Evolutionary conservation across 108 stramenopile genomes (phyloP).

Genomic region (Epipyxis sp.): DNA sequence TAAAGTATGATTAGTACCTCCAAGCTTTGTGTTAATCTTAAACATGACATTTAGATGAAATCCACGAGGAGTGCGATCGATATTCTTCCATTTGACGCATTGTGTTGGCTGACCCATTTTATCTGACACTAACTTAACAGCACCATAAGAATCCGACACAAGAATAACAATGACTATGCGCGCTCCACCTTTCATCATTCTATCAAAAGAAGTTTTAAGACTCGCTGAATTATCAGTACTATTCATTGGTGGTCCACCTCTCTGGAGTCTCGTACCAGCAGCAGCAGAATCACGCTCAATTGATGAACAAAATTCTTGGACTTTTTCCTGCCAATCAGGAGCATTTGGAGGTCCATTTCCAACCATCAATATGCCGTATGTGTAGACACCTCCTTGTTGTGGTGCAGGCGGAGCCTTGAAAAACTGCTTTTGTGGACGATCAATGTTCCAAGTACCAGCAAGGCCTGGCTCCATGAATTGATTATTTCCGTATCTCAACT

Average conservation of each 20-base stretch:
- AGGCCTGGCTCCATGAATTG: background rate
- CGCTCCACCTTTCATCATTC: background rate
- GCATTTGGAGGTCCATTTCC: constrained; percentile 19
- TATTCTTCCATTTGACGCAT: constrained; percentile 25
- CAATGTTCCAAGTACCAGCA: constrained; percentile 18
- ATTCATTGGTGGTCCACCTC: background rate
- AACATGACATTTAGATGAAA: constrained; percentile 17
- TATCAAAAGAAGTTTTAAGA: background rate
- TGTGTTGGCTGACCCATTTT: constrained; percentile 21
- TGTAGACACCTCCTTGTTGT: background rate
- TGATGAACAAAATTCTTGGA: background rate
- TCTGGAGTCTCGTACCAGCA: background rate
- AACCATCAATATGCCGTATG: constrained; percentile 19
- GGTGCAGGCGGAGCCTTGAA: background rate
- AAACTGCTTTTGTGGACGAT: background rate
- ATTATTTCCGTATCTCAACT: background rate
- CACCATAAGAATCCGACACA: background rate
- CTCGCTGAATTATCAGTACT: background rate
- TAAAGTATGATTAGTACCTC: constrained; percentile 14
- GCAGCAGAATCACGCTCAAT: constrained; percentile 1
- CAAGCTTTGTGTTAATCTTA: constrained; percentile 29
- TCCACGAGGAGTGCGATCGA: background rate
- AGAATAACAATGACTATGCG: constrained; percentile 7
- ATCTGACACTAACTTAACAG: background rate
- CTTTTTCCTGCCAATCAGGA: background rate